A percentile compares a stretch with the other conserved stretches of the same genome.
These are phyloP conservation scores for Ensete glaucum DNA, from an alignment of 176 grass and related monocot species.

Conservation along the genomic window DNA sequence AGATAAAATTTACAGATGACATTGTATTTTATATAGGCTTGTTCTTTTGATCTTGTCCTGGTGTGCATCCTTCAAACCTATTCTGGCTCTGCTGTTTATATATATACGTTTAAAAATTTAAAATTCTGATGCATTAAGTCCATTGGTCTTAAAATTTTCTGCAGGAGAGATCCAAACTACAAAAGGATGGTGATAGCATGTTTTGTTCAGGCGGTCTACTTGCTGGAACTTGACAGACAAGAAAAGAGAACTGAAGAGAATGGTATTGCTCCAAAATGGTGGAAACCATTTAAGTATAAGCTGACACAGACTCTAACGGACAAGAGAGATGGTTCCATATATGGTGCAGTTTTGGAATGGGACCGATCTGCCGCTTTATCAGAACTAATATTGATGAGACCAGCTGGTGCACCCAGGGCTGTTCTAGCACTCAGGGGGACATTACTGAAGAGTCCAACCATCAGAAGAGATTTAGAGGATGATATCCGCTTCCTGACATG, in stretches of 20 bases:
- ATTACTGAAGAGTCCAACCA: conserved; percentile 46
- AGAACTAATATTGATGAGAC: conserved; percentile 49
- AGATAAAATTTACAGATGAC: too few species aligned
- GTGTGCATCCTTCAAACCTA: too few species aligned
- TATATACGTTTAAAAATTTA: too few species aligned
- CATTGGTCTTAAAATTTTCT: not conserved
- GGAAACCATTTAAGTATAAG: conserved; percentile 88
- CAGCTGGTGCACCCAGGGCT: conserved; percentile 58
- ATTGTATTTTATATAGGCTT: too few species aligned
- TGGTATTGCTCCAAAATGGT: conserved; percentile 68
- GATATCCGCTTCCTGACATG: conserved; percentile 55
- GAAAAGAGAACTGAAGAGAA: conserved; percentile 33
- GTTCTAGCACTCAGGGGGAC: conserved; percentile 63
- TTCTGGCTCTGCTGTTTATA: too few species aligned
- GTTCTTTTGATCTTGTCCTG: too few species aligned
- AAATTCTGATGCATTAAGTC: too few species aligned
- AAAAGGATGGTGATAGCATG: conserved; percentile 67
- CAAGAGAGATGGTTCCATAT: conserved; percentile 66
- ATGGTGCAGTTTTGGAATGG: conserved; percentile 65
- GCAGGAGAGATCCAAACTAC: conserved; percentile 74
- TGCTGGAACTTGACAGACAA: conserved; percentile 75
- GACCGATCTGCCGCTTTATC: conserved; percentile 50
- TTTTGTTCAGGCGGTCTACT: conserved; percentile 59
- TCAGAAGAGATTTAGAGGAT: conserved; percentile 69
- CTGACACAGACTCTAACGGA: conserved; percentile 43